Base-by-base conservation (phyloP, 345 rosid genomes). In the Corymbia maculata region DNA sequence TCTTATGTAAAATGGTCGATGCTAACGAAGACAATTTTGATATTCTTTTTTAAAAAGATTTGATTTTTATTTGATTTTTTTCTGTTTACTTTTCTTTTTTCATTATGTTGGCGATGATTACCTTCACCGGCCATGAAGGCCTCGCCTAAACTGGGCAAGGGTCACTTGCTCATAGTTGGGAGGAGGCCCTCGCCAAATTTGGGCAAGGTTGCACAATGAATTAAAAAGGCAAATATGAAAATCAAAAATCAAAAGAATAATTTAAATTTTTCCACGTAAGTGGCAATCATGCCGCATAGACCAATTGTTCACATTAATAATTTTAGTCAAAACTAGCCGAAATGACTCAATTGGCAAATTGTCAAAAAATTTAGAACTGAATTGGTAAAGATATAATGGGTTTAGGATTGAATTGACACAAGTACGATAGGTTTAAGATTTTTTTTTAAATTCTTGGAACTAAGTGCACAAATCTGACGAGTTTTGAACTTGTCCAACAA, bases 21-120 rank as follows among this genome's bases (percentile, higher is more conserved):
- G 22, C 11, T 7, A 0, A 0, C 22, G 21, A 0, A 0, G 6
- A 22, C 21, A 22, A 22, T 0, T 55, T 55, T 55, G 21, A 11
- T 55, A 55, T 55, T n/a, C n/a, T n/a, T n/a, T n/a, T 55, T 55
- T 0, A 21, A 8, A 21, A 4, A 55, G 1, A 55, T 55, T 8
- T 55, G 1, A 55, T 8, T 55, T 55, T 55, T n/a, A n/a, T 52
- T 17, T 19, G 0, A 0, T 53, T 17, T 53, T 53, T 53, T 19
- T 53, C 6, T 21, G 2, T 55, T 55, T 55, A 5, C 61, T 55
- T 55, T 55, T 55, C 4, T 55, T 1, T 55, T 22, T 55, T 55
- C 5, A 55, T 55, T 22, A 55, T 55, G 12, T 26, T 0, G 1
- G 0, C 0, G 12, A 55, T 1, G 2, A 5, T 55, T 26, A 55